Percentiles rank a stretch among this genome's conserved stretches.
Evolutionary conservation across 768 basidiomycete species (phyloP).

Genomic region (Macrolepiota albuminosa): DNA sequence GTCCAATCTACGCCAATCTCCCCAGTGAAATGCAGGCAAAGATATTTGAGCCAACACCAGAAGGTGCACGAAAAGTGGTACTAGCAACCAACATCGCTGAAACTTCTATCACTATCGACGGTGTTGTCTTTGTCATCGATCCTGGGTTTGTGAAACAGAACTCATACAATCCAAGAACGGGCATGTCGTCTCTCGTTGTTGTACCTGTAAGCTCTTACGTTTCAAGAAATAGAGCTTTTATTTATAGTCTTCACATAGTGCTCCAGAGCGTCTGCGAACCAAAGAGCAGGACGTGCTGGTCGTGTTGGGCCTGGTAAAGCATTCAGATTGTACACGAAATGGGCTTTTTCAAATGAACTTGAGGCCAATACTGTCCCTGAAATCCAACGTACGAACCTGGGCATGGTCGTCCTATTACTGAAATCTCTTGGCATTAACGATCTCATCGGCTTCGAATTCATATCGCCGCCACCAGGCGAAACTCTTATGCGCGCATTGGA

Average conservation of each 20-base stretch:
- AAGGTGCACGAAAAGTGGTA: conserved; percentile 95
- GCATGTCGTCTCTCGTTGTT: conserved; percentile 95
- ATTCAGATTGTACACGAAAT: conserved; percentile 98
- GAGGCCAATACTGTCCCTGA: conserved; percentile 98
- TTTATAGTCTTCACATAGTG: conserved; percentile 47
- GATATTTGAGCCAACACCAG: conserved; percentile 98
- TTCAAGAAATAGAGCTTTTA: not conserved
- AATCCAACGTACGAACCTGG: conserved; percentile 97
- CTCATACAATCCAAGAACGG: conserved; percentile 96
- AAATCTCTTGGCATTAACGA: conserved; percentile 99
- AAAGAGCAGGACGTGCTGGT: conserved; percentile 94
- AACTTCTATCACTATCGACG: conserved; percentile 98
- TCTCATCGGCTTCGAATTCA: conserved; percentile 96
- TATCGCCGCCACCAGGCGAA: conserved; percentile 97
- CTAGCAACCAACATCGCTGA: conserved; percentile 99
- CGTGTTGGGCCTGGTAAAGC: conserved; percentile 98
- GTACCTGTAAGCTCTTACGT: conserved; percentile 70
- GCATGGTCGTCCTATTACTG: conserved; percentile 89
- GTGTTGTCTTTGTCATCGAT: conserved; percentile 98
- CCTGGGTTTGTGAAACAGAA: conserved; percentile 99
- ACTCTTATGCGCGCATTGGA: conserved; percentile 95
- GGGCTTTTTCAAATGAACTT: conserved; percentile 94
- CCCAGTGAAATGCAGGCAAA: conserved; percentile 99
- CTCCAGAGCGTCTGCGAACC: conserved; percentile 95
- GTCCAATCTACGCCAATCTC: conserved; percentile 98